Base-by-base conservation (phyloP, 352 stramenopile species). In the Elongisporangium senticosum region DNA sequence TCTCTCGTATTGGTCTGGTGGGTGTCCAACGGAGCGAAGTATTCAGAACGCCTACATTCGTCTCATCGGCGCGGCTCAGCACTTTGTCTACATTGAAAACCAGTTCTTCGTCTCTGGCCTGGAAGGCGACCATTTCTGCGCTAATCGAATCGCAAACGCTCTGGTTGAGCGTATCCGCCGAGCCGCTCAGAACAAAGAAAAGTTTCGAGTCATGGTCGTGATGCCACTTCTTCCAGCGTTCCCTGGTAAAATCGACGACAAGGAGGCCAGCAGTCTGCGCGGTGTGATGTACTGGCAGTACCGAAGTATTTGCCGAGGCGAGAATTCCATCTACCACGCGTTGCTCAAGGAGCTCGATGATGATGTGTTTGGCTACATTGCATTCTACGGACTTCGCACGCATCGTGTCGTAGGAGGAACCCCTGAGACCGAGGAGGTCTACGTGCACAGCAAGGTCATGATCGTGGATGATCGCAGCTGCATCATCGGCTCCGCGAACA, bases 1-100 rank as follows among this genome's bases (percentile, higher is more conserved):
- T 53, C 64, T 95, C n/a, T 93, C 84, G 23, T 58, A 87, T 8
- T 95, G 86, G 86, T 93, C 83, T 3, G 83, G 80, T 11, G 86
- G 86, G 14, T 79, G 77, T 48, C 62, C 78, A 22, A 92, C 86
- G 0, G 89, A 97, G 67, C 75, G 76, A 43, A 97, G 89, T 65
- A 96, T 97, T 61, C 88, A 96, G 51, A 87, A 92, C 50, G 85
- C 88, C 13, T 96, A 96, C 68, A 85, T 96, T 47, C 85, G 90
- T 51, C 75, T 96, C 23, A 97, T 97, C 51, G 71, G 77, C 24
- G 75, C 76, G 15, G 85, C 89, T 11, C 81, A 93, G 23, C 87
- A 97, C 67, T 96, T 91, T 37, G 74, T 97, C 26, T 97, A 97
- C 74, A 97, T 97, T 63, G 90, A 97, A 67, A 96, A 96, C 61